A percentile compares a stretch with the other conserved stretches of the same genome.
phyloP scores from a whole-genome alignment of 371 early-diverging fungal genomes.

The Mucor saturninus region DNA sequence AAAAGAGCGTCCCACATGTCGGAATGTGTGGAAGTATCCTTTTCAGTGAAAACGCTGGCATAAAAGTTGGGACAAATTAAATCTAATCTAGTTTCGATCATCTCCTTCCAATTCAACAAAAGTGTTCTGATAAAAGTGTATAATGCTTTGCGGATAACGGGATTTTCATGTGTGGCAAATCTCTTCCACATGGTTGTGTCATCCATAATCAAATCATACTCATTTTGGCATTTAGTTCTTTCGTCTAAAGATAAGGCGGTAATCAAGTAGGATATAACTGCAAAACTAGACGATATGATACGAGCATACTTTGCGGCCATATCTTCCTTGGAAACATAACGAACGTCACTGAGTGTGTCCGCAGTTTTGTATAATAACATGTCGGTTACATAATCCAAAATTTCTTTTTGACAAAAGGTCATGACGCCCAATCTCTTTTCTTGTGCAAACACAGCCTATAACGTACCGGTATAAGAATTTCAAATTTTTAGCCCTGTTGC shows the following conservation, averaged over 20 bases:
- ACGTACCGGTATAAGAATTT: too few relatives aligned
- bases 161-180: constrained; percentile 44
- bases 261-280: constrained; percentile 57
- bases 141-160: constrained; percentile 57
- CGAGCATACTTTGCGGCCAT: constrained; percentile 66
- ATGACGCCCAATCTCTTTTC: constrained; percentile 61
- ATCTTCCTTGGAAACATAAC: constrained; percentile 69
- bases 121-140: constrained; percentile 51
- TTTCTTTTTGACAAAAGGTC: constrained; percentile 64
- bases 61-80: constrained; percentile 60
- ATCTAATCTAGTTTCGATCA: constrained; percentile 49
- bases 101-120: constrained; percentile 40
- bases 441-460: constrained; percentile 58
- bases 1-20: constrained; percentile 69
- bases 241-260: constrained; percentile 45
- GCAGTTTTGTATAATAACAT: constrained; percentile 61
- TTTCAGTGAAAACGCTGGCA: constrained; percentile 58
- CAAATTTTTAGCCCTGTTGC: background rate
- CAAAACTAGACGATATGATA: constrained; percentile 58
- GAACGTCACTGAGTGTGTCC: constrained; percentile 70
- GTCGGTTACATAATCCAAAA: constrained; percentile 61
- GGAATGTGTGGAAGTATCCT: constrained; percentile 55
- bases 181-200: constrained; percentile 53
- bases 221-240: constrained; percentile 38
- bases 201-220: constrained; percentile 56